phyloP scores from a whole-genome alignment of 139 green algal species.

The Micractinium sp. region DNA sequence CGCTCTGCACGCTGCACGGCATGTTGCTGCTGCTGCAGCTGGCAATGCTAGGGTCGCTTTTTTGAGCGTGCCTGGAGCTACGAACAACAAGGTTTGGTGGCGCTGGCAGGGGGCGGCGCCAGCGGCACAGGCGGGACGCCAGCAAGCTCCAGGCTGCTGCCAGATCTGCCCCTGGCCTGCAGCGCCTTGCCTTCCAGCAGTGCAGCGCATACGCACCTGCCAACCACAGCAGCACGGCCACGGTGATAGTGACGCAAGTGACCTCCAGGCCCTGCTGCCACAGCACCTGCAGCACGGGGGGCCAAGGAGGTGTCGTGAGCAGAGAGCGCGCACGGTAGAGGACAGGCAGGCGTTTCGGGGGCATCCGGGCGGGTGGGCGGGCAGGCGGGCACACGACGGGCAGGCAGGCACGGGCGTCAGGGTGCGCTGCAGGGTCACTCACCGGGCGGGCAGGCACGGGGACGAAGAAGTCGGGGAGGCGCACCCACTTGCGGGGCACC shows the following conservation, averaged over 20 bases:
- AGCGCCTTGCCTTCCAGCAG: not conserved
- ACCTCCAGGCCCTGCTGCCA: not conserved
- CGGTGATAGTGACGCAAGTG: not conserved
- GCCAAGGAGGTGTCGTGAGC: too few relatives aligned
- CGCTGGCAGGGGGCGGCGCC: too few relatives aligned
- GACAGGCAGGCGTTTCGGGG: not conserved
- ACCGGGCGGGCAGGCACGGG: not conserved
- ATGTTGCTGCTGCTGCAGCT: too few relatives aligned
- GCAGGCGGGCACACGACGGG: too few relatives aligned
- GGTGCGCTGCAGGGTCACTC: too few relatives aligned
- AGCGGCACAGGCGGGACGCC: too few relatives aligned
- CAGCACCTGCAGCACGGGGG: not conserved
- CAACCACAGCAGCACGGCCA: constrained; percentile 6
- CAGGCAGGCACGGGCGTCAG: too few relatives aligned
- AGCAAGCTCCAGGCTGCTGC: not conserved
- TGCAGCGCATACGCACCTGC: not conserved
- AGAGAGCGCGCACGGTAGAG: not conserved
- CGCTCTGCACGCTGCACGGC: too few relatives aligned
- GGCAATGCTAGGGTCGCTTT: too few relatives aligned
- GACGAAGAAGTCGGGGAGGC: not conserved
- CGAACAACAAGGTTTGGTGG: too few relatives aligned
- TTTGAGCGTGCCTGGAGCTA: too few relatives aligned
- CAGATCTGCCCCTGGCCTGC: not conserved
- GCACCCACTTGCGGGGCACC: not conserved
- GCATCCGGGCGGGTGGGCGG: too few relatives aligned